Percentiles rank a stretch among this genome's conserved stretches.
Evolutionary conservation across 257 asterid genomes (phyloP).

Genomic region (Thymus quinquecostatus): DNA sequence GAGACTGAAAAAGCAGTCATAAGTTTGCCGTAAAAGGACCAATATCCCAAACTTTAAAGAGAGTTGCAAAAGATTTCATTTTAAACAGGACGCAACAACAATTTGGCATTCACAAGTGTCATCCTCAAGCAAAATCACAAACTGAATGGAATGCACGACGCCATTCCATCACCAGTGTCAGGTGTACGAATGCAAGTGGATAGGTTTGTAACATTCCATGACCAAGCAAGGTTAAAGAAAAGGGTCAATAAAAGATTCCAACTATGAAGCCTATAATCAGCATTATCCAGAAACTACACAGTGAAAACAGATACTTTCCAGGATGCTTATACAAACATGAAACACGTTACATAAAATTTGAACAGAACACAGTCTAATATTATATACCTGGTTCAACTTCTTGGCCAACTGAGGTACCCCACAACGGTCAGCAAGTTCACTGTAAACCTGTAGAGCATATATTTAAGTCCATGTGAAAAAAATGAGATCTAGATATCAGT

Average conservation of each 20-base stretch:
- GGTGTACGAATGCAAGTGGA: conserved; percentile 20
- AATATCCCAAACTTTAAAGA: conserved; percentile 13
- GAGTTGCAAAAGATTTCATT: background rate
- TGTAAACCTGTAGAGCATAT: conserved; percentile 66
- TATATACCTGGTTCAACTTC: conserved; percentile 93
- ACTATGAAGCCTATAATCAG: background rate
- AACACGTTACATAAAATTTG: conserved; percentile 1
- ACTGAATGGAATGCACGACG: conserved; percentile 3
- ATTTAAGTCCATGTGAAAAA: conserved; percentile 18
- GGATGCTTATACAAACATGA: background rate
- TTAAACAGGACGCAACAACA: conserved; percentile 4
- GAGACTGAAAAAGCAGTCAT: conserved; percentile 1
- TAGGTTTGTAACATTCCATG: background rate
- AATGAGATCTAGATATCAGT: conserved; percentile 26
- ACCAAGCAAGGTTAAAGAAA: background rate
- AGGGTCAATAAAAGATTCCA: conserved; percentile 3
- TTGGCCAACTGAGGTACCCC: conserved; percentile 95
- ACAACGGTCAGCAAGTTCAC: conserved; percentile 89
- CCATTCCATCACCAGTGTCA: conserved; percentile 9
- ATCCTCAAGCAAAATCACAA: conserved; percentile 7
- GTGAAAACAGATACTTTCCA: conserved; percentile 2
- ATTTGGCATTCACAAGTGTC: conserved; percentile 8
- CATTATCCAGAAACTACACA: conserved; percentile 6
- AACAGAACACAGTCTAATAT: conserved; percentile 7
- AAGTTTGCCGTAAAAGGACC: background rate